Evolutionary conservation across 2,329 filamentous ascomycete species (phyloP).

Genomic region (Aspergillus sp.): DNA sequence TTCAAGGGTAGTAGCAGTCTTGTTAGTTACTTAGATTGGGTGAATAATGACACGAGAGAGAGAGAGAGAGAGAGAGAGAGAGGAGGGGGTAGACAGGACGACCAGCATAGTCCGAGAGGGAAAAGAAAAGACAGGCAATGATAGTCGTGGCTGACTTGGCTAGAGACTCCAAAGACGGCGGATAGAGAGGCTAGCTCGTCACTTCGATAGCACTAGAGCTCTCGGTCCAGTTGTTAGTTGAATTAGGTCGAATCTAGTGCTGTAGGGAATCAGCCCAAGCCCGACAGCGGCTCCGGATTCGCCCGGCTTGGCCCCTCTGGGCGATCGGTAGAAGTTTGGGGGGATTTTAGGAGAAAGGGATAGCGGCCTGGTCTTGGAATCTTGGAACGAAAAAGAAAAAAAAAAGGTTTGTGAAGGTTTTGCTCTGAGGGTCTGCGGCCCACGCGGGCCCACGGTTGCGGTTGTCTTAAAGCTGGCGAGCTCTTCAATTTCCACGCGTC

Average conservation of each 20-base stretch:
- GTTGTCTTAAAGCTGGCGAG: too few species aligned
- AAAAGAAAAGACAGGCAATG: not conserved
- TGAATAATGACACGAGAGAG: not conserved
- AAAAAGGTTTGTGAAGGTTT: too few species aligned
- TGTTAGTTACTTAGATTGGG: too few species aligned
- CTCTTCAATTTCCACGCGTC: too few species aligned
- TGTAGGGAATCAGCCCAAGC: not conserved
- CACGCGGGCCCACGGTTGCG: too few species aligned
- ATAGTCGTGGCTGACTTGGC: not conserved
- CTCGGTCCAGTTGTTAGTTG: too few species aligned
- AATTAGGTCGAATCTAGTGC: not conserved
- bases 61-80: too few species aligned
- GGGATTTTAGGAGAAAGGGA: not conserved
- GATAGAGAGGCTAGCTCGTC: not conserved
- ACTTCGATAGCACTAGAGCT: too few species aligned
- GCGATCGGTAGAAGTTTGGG: not conserved
- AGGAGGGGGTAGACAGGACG: not conserved
- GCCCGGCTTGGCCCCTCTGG: constrained; percentile 5
- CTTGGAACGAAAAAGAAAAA: too few species aligned
- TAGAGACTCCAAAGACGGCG: not conserved
- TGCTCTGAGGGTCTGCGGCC: too few species aligned
- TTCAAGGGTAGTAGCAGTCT: too few species aligned
- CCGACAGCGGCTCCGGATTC: constrained; percentile 2
- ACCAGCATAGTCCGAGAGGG: not conserved
- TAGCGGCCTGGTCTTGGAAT: too few species aligned